These are phyloP conservation scores for Venturia pyrina DNA, from an alignment of 2,329 filamentous ascomycete genomes.

Conservation along the genomic window DNA sequence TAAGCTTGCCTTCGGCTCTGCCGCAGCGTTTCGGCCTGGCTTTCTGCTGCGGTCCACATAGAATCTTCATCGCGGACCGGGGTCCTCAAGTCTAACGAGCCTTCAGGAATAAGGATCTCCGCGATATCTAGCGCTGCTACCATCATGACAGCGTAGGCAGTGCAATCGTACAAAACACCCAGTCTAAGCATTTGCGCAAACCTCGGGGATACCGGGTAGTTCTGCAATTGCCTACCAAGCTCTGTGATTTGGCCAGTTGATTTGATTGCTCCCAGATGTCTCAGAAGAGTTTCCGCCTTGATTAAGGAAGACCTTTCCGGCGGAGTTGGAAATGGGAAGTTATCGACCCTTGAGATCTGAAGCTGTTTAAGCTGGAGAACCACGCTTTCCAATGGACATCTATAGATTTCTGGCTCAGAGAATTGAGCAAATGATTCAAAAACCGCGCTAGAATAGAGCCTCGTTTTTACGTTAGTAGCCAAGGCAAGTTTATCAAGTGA, in stretches of 20 bases:
- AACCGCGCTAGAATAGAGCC: slow-evolving; percentile 82
- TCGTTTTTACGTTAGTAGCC: no score
- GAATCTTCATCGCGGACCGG: slow-evolving; percentile 34
- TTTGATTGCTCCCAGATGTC: slow-evolving; percentile 73
- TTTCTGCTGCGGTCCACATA: slow-evolving; percentile 52
- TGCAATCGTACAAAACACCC: slow-evolving; percentile 70
- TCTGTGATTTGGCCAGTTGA: slow-evolving; percentile 64
- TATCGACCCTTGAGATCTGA: slow-evolving; percentile 79
- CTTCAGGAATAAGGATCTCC: slow-evolving; percentile 78
- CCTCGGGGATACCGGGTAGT: slow-evolving; percentile 82
- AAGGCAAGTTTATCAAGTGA: no score
- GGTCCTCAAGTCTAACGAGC: slow-evolving; percentile 56
- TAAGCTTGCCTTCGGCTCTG: slow-evolving; percentile 54
- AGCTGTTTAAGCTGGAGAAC: slow-evolving; percentile 92
- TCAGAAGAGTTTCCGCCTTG: slow-evolving; percentile 77
- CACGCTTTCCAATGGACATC: slow-evolving; percentile 81
- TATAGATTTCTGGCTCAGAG: slow-evolving; percentile 75
- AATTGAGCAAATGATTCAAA: slow-evolving; percentile 84
- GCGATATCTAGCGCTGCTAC: slow-evolving; percentile 82
- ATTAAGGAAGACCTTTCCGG: slow-evolving; percentile 67
- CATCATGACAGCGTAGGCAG: slow-evolving; percentile 77
- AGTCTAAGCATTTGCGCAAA: slow-evolving; percentile 89
- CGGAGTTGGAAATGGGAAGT: slow-evolving; percentile 92
- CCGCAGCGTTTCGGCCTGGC: slow-evolving; percentile 60
- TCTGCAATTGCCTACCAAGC: slow-evolving; percentile 69